Percentiles rank a stretch among this genome's conserved stretches.
Evolutionary conservation across 208 protist species (phyloP).

Genomic region (Porcisia hertigi): DNA sequence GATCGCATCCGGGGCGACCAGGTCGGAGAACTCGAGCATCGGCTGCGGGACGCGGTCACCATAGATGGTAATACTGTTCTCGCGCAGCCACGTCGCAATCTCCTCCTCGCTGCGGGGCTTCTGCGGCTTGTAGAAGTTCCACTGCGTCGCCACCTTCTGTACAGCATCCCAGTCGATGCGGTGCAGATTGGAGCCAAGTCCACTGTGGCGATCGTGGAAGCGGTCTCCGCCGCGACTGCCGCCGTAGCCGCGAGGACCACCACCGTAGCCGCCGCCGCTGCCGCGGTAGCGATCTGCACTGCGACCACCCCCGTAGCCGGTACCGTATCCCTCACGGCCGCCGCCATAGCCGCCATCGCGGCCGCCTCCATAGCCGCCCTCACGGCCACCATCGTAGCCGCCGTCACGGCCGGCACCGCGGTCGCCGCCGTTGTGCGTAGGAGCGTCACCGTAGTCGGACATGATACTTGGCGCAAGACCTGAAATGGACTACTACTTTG

Average conservation of each 20-base stretch:
- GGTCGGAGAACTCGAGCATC: slow-evolving; percentile 81
- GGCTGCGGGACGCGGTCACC: slow-evolving; percentile 84
- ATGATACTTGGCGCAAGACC: slow-evolving; percentile 6
- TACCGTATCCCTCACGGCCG: slow-evolving; percentile 14
- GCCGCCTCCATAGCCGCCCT: not conserved
- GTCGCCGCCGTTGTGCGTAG: slow-evolving; percentile 11
- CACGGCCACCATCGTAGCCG: slow-evolving; percentile 13
- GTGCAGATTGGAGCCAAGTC: slow-evolving; percentile 65
- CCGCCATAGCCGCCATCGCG: not conserved
- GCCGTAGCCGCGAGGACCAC: slow-evolving; percentile 11
- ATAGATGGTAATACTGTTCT: slow-evolving; percentile 84
- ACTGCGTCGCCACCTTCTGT: slow-evolving; percentile 72
- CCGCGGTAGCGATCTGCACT: slow-evolving; percentile 17
- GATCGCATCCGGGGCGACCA: slow-evolving; percentile 76
- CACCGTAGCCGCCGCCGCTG: slow-evolving; percentile 10
- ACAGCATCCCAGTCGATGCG: slow-evolving; percentile 73
- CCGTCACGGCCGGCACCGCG: slow-evolving; percentile 3
- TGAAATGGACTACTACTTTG: not conserved
- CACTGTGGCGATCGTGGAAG: slow-evolving; percentile 37
- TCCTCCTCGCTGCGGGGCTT: slow-evolving; percentile 69
- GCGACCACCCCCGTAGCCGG: slow-evolving; percentile 19
- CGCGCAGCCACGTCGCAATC: slow-evolving; percentile 68
- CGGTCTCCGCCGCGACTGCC: slow-evolving; percentile 8
- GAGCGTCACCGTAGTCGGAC: slow-evolving; percentile 28
- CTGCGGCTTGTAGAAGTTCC: slow-evolving; percentile 88